Conservation (phyloP, 2,329 filamentous ascomycete genomes). For the Sordariomycetes sp. region DNA sequence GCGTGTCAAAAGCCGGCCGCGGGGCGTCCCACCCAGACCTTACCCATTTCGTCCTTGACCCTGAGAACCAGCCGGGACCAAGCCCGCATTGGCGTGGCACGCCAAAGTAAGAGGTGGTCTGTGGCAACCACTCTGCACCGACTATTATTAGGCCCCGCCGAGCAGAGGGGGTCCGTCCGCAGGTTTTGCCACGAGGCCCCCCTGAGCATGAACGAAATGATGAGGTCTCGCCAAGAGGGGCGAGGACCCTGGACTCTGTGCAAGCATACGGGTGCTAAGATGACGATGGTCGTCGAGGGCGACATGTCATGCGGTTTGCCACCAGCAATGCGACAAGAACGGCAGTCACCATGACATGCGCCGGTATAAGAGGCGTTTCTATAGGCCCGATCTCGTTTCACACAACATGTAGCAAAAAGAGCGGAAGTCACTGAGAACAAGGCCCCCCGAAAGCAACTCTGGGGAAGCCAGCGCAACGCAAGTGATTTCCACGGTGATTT, state of each 20-base stretch:
- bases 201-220: neutral
- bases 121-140: neutral
- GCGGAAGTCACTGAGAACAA: too few species aligned
- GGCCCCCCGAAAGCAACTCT: too few species aligned
- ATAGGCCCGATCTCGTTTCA: neutral
- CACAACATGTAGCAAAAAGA: neutral
- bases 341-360: neutral
- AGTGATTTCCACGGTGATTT: neutral
- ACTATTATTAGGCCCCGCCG: neutral
- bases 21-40: neutral
- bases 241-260: neutral
- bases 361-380: neutral
- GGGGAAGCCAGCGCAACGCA: too few species aligned
- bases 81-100: neutral
- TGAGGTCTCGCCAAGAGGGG: neutral
- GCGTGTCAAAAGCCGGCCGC: neutral
- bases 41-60: neutral
- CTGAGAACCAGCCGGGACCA: neutral
- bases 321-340: neutral
- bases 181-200: neutral
- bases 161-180: neutral
- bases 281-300: neutral
- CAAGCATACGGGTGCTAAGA: neutral
- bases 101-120: neutral
- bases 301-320: neutral